Evolutionary conservation across 2,329 filamentous ascomycete genomes (phyloP).

Genomic region (Chaetomiaceae sp.): DNA sequence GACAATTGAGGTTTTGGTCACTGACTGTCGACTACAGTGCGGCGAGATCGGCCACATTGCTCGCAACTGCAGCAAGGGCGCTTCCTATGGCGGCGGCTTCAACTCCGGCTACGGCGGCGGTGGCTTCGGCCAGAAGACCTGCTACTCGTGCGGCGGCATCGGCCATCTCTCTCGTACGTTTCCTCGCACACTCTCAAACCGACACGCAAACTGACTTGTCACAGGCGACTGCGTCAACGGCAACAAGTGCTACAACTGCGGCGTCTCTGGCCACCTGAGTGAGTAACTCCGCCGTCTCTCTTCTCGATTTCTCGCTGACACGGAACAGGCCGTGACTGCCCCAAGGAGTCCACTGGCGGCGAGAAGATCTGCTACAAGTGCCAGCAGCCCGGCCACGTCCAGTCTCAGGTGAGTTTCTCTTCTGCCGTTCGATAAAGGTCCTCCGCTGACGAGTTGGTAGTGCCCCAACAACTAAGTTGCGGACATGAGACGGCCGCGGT

Average conservation of each 20-base stretch:
- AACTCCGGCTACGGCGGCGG: slow-evolving; percentile 45
- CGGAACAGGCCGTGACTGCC: slow-evolving; percentile 70
- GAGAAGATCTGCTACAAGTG: slow-evolving; percentile 99
- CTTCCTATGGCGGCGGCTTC: slow-evolving; percentile 41
- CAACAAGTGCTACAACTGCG: slow-evolving; percentile 99
- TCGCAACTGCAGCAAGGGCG: slow-evolving; percentile 72
- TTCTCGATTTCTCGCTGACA: no score
- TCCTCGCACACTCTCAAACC: not conserved
- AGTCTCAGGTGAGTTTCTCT: slow-evolving; percentile 49
- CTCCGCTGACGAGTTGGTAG: slow-evolving; percentile 30
- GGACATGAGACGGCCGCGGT: slow-evolving; percentile 18
- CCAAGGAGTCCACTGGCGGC: slow-evolving; percentile 77
- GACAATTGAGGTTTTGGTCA: not conserved
- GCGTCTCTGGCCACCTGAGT: slow-evolving; percentile 85
- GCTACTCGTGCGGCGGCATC: slow-evolving; percentile 96
- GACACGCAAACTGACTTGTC: slow-evolving; percentile 14
- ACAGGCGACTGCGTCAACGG: slow-evolving; percentile 89
- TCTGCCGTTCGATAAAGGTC: no score
- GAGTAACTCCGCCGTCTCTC: no score
- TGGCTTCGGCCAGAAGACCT: slow-evolving; percentile 62
- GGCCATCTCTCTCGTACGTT: slow-evolving; percentile 86
- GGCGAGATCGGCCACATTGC: slow-evolving; percentile 95
- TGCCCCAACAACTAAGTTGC: slow-evolving; percentile 73
- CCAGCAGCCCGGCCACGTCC: slow-evolving; percentile 79
- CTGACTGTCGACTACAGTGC: slow-evolving; percentile 50